Evolutionary conservation across 768 basidiomycete genomes (phyloP).

Genomic region (Mycena maculata): DNA sequence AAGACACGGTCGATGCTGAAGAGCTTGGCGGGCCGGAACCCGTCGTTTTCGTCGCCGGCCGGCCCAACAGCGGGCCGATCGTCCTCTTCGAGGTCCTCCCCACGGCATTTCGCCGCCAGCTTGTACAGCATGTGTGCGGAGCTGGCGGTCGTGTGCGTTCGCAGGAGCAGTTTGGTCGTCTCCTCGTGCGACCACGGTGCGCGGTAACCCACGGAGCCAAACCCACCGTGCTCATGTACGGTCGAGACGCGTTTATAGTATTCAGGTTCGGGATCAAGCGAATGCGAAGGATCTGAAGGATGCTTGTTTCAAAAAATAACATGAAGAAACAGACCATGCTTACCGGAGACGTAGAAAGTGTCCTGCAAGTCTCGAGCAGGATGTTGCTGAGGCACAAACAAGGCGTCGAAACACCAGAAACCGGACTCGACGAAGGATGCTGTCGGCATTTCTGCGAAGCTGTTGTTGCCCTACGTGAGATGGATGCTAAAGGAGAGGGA

Average conservation of each 20-base stretch:
- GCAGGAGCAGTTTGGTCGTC: slow-evolving; percentile 89
- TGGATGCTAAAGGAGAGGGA: background rate
- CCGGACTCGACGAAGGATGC: slow-evolving; percentile 95
- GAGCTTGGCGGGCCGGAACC: slow-evolving; percentile 91
- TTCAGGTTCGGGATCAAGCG: slow-evolving; percentile 79
- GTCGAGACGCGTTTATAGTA: slow-evolving; percentile 89
- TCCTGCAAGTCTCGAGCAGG: slow-evolving; percentile 98
- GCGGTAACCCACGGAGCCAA: slow-evolving; percentile 95
- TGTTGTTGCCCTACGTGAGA: slow-evolving; percentile 45
- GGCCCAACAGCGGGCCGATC: slow-evolving; percentile 39
- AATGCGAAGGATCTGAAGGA: slow-evolving; percentile 82
- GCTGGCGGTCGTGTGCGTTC: slow-evolving; percentile 97
- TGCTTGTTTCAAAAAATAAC: background rate
- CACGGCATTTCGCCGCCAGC: slow-evolving; percentile 86
- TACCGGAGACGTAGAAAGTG: slow-evolving; percentile 97
- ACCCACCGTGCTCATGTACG: slow-evolving; percentile 89
- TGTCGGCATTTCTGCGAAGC: slow-evolving; percentile 99
- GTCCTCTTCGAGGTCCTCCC: slow-evolving; percentile 60
- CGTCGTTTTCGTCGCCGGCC: slow-evolving; percentile 62
- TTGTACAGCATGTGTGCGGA: slow-evolving; percentile 95
- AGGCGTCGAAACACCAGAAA: slow-evolving; percentile 99
- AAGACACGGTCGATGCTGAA: slow-evolving; percentile 99
- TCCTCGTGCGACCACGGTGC: slow-evolving; percentile 96
- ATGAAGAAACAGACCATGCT: slow-evolving; percentile 14
- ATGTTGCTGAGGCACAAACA: slow-evolving; percentile 99